Evolutionary conservation across 768 basidiomycete species (phyloP), one percentile per base, ranked within the genome.

Genomic region (Podaxis carcinomalis): DNA sequence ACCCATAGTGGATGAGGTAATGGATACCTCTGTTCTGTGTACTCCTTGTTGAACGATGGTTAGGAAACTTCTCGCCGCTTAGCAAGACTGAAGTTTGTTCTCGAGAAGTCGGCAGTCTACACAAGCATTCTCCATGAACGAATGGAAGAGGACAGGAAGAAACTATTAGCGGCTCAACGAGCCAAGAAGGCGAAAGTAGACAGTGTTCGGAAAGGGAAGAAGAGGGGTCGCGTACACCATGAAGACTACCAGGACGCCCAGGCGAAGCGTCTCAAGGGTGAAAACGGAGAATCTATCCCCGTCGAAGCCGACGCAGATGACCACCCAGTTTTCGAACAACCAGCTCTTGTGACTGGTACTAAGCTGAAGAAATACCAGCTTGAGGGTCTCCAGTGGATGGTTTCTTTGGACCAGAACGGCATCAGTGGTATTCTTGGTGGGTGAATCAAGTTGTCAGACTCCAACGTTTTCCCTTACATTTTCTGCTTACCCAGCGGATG

Each of bases 361-460:
- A 90, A 77, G 59, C 73, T 98, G 63, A 93, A 94, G 68, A 83
- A 88, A 36, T 98, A 97, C 70, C 96, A 99, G 70, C 82, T 98
- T 1, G 92, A 95, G 54, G 96, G 96, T 0, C 83, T 97, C 14
- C 91, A 95, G 63, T 98, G 96, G 96, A 91, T 97, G 91, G 88
- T 90, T 0, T 87, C 87, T 10, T 74, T 97, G 14, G 88, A 93
- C 70, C 83, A 90, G 72, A 94, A 93, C 66, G 91, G 91, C 0
- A 88, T 92, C 21, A 87, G 86, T 0, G 91, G 91, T 0, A 92
- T 92, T 61, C 66, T 92, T 42, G 89, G 88, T 89, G 62, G 37
- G 82, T 70, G 13, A 36, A 27, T 37, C 52, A 28, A n/a, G 14
- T 19, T 14, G 32, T 6, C 3, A n/a, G 16, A 35, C n/a, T 23